These are phyloP conservation scores for Barnettozyma populi DNA, from an alignment of 805 yeast species.

Conservation along the genomic window DNA sequence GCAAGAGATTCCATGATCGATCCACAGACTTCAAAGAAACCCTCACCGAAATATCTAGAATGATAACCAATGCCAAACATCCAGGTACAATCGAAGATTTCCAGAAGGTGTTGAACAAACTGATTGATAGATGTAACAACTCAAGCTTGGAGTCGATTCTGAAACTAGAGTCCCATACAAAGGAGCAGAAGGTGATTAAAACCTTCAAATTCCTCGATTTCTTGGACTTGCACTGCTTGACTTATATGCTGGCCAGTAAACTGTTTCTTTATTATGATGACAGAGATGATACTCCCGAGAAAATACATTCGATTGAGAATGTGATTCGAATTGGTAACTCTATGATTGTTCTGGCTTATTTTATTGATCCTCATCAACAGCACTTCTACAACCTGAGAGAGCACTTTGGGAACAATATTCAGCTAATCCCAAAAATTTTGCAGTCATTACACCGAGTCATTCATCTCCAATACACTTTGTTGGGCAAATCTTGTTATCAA, in stretches of 20 bases:
- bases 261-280: slow-evolving; percentile 6
- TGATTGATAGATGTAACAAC: slow-evolving; percentile 5
- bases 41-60: slow-evolving; percentile 1
- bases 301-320: slow-evolving; percentile 4
- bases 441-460: slow-evolving; percentile 7
- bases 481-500: slow-evolving; percentile 3
- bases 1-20: slow-evolving; percentile 5
- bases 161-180: slow-evolving; percentile 3
- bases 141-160: slow-evolving; percentile 5
- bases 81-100: slow-evolving; percentile 3
- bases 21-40: slow-evolving; percentile 1
- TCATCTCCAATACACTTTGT: slow-evolving; percentile 8
- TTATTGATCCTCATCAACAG: slow-evolving; percentile 12
- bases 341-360: slow-evolving; percentile 6
- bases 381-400: slow-evolving; percentile 6
- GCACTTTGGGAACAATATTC: slow-evolving; percentile 10
- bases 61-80: slow-evolving; percentile 9
- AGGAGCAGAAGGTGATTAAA: slow-evolving; percentile 3
- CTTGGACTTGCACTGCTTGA: slow-evolving; percentile 9
- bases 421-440: slow-evolving; percentile 11
- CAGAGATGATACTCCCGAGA: not conserved
- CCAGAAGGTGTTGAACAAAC: not conserved
- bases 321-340: slow-evolving; percentile 4
- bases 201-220: slow-evolving; percentile 7
- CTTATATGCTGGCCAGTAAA: slow-evolving; percentile 6